Evolutionary conservation across 2,329 filamentous ascomycete genomes (phyloP).

Genomic region (Penicillium sclerotiorum): DNA sequence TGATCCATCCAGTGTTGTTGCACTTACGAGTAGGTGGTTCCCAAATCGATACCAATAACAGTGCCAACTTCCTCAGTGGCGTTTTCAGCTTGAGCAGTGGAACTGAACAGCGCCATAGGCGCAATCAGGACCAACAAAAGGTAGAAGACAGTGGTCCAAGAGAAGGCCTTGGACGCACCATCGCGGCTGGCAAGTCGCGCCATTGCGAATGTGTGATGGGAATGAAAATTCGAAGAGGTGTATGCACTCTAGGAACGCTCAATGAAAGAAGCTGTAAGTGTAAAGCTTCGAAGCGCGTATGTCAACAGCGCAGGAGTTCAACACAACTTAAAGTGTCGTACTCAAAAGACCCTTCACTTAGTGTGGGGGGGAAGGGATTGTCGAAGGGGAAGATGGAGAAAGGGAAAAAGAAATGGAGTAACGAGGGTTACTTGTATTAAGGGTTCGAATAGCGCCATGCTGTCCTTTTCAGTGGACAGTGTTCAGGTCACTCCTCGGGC

Average conservation of each 20-base stretch:
- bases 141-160: constrained; percentile 87
- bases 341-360: constrained; percentile 21
- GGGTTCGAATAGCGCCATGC: constrained; percentile 41
- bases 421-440: constrained; percentile 36
- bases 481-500: constrained; percentile 43
- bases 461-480: constrained; percentile 44
- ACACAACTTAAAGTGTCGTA: constrained; percentile 15
- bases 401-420: constrained; percentile 20
- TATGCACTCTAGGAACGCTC: background rate
- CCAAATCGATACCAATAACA: constrained; percentile 94
- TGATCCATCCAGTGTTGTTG: background rate
- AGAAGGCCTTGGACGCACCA: constrained; percentile 70
- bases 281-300: constrained; percentile 12
- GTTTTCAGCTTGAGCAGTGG: constrained; percentile 67
- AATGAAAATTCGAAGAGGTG: background rate
- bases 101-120: constrained; percentile 80
- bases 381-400: constrained; percentile 26
- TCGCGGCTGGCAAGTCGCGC: constrained; percentile 58
- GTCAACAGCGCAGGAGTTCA: constrained; percentile 16
- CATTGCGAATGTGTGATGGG: constrained; percentile 49
- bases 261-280: constrained; percentile 15
- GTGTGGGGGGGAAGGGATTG: constrained; percentile 14
- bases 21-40: constrained; percentile 71
- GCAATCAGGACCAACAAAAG: constrained; percentile 83
- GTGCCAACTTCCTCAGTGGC: constrained; percentile 76